These are phyloP conservation scores for Monilinia aucupariae DNA, from an alignment of 2,329 filamentous ascomycete species.

Conservation along the genomic window DNA sequence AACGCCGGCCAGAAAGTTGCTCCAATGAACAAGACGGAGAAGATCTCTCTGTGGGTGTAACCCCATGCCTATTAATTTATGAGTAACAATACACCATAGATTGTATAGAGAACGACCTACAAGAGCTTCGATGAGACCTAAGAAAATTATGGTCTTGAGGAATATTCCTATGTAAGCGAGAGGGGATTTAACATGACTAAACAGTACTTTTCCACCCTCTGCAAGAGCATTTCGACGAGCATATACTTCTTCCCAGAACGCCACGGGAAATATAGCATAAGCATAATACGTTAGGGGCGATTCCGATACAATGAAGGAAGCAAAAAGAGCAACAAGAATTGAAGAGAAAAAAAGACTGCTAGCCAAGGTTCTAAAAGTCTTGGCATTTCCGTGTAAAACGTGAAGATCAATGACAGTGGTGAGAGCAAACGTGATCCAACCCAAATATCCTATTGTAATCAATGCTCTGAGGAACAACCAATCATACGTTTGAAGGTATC, in stretches of 20 bases:
- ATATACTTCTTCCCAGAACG: constrained; percentile 96
- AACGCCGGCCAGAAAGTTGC: constrained; percentile 72
- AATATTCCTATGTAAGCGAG: constrained; percentile 53
- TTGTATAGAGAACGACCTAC: constrained; percentile 41
- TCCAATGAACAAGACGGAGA: constrained; percentile 72
- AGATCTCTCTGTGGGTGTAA: constrained; percentile 85
- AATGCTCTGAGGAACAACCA: constrained; percentile 91
- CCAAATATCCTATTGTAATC: constrained; percentile 84
- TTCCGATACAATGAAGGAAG: constrained; percentile 71
- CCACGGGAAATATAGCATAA: constrained; percentile 85
- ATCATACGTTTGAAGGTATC: constrained; percentile 96
- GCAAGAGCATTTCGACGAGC: constrained; percentile 65
- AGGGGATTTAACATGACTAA: constrained; percentile 61
- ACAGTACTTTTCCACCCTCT: constrained; percentile 61
- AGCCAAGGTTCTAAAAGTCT: constrained; percentile 55
- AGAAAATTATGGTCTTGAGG: constrained; percentile 60
- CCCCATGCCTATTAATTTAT: constrained; percentile 63
- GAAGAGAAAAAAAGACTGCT: constrained; percentile 68
- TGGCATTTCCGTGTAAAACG: constrained; percentile 66
- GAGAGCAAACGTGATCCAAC: constrained; percentile 90
- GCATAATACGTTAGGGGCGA: constrained; percentile 82
- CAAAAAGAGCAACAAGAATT: constrained; percentile 67
- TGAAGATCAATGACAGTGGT: constrained; percentile 85
- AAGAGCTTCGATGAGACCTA: constrained; percentile 73
- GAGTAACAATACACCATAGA: neutral